Percentiles rank a stretch among this genome's conserved stretches.
Evolutionary conservation across 2,329 filamentous ascomycete genomes (phyloP).

Genomic region (Neofusicoccum laricinum): DNA sequence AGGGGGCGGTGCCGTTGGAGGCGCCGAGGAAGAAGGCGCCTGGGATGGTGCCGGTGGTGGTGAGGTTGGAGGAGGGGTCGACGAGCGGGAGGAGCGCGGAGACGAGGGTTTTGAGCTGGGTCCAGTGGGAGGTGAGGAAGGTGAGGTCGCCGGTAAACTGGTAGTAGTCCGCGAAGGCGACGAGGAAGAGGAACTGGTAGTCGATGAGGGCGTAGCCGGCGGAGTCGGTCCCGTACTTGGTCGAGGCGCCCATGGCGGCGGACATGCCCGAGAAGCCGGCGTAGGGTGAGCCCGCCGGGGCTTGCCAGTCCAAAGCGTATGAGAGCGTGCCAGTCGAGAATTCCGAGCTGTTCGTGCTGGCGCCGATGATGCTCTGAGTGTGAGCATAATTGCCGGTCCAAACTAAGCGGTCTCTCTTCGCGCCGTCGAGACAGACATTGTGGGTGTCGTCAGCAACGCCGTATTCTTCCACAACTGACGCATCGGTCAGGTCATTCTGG

Average conservation of each 20-base stretch:
- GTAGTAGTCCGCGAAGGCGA: constrained; percentile 28
- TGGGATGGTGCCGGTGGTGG: constrained; percentile 17
- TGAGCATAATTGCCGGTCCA: constrained; percentile 46
- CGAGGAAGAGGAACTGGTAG: constrained; percentile 32
- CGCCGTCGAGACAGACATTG: constrained; percentile 42
- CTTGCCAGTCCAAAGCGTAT: constrained; percentile 28
- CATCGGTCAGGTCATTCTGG: constrained; percentile 26
- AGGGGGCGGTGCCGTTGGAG: constrained; percentile 29
- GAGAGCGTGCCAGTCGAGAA: constrained; percentile 35
- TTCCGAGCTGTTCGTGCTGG: constrained; percentile 37
- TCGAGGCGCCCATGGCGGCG: constrained; percentile 15
- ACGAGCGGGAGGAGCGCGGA: constrained; percentile 25
- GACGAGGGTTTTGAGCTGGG: constrained; percentile 24
- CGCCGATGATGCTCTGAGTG: constrained; percentile 36
- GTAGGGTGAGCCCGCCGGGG: background rate
- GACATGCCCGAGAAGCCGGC: constrained; percentile 20
- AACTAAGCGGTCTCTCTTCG: constrained; percentile 42
- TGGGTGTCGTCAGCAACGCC: constrained; percentile 32
- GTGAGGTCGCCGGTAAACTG: constrained; percentile 22
- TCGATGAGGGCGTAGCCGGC: constrained; percentile 22
- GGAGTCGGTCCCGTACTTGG: constrained; percentile 11
- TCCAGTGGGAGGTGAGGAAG: constrained; percentile 24
- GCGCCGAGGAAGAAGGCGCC: constrained; percentile 26
- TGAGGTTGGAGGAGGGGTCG: constrained; percentile 26
- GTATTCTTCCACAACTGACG: constrained; percentile 36